Evolutionary conservation across 805 yeast species (phyloP), one percentile per base, ranked within the genome.

Genomic region (Ogataea sp.): DNA sequence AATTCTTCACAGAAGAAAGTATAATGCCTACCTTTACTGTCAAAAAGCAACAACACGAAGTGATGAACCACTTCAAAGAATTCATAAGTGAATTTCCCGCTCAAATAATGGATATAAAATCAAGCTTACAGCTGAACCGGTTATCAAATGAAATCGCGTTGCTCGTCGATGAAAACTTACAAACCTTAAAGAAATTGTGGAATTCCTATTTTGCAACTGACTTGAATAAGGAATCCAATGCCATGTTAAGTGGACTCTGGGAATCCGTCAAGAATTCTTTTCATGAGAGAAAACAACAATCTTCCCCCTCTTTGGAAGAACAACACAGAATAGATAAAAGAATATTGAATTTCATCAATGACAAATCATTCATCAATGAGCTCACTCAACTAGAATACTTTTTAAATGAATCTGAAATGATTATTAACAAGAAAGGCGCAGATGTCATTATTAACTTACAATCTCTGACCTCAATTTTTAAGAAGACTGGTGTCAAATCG

Each of bases 341-440:
- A 46, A 53, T 52, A 6, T 39, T 61, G 42, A 36, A 55, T 36
- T 50, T 60, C 32, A 63, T 71, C 40, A 67, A 62, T 49, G 77
- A 73, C 47, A 64, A 67, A 45, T 47, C 56, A n/a, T 73, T 66
- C 54, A 68, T 71, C 42, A 65, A 58, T 40, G 79, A 74, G 49
- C 48, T 73, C 40, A 58, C 70, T 31, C 78, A 73, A 51, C 56
- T 73, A 46, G 61, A 66, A 17, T 70, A 62, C 45, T 56, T 71
- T 39, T 51, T 60, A 15, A 51, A 54, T 18, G 33, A 49, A 6
- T 28, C 55, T 14, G 41, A 51, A 18, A 41, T 51, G 18, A 4
- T 13, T 4, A 29, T 39, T 2, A 36, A 44, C 3, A n/a, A n/a
- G n/a, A n/a, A n/a, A n/a, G n/a, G n/a, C n/a, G 62, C 56, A 35